Evolutionary conservation across 495 filamentous ascomycete genomes (phyloP).

Genomic region (Talaromyces thailandensis): DNA sequence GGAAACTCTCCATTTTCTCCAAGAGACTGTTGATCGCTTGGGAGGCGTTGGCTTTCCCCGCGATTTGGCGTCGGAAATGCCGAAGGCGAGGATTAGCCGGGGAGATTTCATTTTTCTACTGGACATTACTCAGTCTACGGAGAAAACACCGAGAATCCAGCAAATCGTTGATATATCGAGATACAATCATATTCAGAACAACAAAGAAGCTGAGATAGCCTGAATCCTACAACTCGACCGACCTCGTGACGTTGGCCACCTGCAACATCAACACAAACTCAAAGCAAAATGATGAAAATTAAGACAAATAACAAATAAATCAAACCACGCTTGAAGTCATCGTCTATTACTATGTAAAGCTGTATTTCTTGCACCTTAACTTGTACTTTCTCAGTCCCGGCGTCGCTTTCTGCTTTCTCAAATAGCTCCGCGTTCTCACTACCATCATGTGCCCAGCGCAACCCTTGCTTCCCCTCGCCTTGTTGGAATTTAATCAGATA

Average conservation of each 20-base stretch:
- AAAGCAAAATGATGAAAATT: no score
- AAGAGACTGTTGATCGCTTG: neutral
- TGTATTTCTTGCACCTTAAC: no score
- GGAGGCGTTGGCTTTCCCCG: neutral
- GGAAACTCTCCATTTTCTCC: neutral
- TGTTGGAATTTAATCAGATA: neutral
- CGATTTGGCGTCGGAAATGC: neutral
- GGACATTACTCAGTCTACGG: neutral
- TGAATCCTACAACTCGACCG: neutral
- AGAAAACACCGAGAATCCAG: neutral
- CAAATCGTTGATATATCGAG: no score
- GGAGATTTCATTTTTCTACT: neutral
- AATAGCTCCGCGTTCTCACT: neutral
- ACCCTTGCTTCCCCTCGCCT: neutral
- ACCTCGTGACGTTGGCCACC: no score
- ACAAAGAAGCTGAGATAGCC: neutral
- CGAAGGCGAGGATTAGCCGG: neutral
- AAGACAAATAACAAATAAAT: no score
- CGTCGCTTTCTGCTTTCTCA: neutral
- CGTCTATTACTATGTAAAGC: no score
- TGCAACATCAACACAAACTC: neutral
- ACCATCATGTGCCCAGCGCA: neutral
- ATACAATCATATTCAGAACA: neutral
- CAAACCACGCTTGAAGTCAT: no score
- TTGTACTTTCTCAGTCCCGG: no score